Evolutionary conservation across 352 stramenopile genomes (phyloP).

Genomic region (Synura sp.): DNA sequence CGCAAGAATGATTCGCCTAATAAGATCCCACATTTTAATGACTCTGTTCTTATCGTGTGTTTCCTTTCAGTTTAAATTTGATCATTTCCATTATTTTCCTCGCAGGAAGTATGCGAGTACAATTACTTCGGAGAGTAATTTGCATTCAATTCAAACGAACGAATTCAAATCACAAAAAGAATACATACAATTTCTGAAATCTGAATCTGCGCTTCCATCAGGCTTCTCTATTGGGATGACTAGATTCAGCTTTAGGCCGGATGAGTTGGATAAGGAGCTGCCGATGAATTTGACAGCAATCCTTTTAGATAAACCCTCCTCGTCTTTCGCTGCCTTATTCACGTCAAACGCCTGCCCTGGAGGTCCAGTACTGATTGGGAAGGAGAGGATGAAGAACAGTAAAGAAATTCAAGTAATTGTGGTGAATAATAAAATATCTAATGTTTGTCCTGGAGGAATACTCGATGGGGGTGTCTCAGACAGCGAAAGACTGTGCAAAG

Average conservation of each 20-base stretch:
- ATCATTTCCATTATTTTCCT: too few relatives aligned
- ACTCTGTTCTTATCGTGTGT: too few relatives aligned
- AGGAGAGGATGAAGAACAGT: conserved; percentile 71
- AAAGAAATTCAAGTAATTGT: conserved; percentile 85
- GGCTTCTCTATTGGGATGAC: conserved; percentile 73
- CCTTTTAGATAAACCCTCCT: conserved; percentile 68
- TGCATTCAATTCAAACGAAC: too few relatives aligned
- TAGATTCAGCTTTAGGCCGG: conserved; percentile 69
- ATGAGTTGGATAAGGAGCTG: conserved; percentile 65
- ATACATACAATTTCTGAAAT: conserved; percentile 35
- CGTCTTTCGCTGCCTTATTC: conserved; percentile 77
- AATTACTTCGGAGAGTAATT: too few relatives aligned
- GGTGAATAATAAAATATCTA: conserved; percentile 99
- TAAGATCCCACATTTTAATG: too few relatives aligned
- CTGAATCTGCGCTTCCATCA: conserved; percentile 57
- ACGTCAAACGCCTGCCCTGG: conserved; percentile 82
- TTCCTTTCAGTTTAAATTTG: too few relatives aligned
- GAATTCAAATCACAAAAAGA: too few relatives aligned
- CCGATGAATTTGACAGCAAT: conserved; percentile 78
- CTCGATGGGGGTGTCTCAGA: conserved; percentile 64
- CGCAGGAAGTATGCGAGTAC: too few relatives aligned
- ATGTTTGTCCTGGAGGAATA: conserved; percentile 89
- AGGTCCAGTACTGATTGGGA: conserved; percentile 77
- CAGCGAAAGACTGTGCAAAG: conserved; percentile 83
- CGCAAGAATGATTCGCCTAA: too few relatives aligned